These are phyloP conservation scores for Limonomyces culmigenus DNA, from an alignment of 1,284 basidiomycete species.

Conservation along the genomic window DNA sequence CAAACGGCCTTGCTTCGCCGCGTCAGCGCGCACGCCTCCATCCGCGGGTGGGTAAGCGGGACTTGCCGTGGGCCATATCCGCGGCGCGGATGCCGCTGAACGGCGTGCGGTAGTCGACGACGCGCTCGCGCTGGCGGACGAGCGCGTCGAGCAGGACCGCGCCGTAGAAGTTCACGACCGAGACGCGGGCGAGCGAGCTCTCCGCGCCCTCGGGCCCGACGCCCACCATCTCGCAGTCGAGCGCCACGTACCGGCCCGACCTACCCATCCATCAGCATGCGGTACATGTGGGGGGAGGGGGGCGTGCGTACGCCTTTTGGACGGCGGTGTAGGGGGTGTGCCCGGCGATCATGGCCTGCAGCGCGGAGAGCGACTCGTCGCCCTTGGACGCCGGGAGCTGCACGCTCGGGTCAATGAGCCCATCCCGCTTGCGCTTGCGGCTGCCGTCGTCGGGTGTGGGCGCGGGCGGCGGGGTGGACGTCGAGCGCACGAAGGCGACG, in stretches of 20 bases:
- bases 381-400: no score
- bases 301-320: no score
- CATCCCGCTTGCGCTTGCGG: no score
- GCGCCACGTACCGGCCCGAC: slow-evolving; percentile 63
- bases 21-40: background rate
- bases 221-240: slow-evolving; percentile 98
- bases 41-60: background rate
- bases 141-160: slow-evolving; percentile 72
- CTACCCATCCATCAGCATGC: no score
- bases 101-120: slow-evolving; percentile 89
- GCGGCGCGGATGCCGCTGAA: slow-evolving; percentile 72
- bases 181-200: slow-evolving; percentile 81
- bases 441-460: no score
- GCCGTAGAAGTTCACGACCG: slow-evolving; percentile 85
- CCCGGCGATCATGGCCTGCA: no score
- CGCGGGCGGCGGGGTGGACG: no score
- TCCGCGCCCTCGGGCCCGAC: slow-evolving; percentile 71
- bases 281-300: no score
- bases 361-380: no score
- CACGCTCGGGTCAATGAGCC: no score
- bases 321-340: no score
- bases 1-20: slow-evolving; percentile 57
- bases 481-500: no score
- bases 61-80: slow-evolving; percentile 58
- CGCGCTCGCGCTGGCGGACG: slow-evolving; percentile 75